A percentile compares a stretch with the other conserved stretches of the same genome.
Conservation (phyloP, 2,329 filamentous ascomycete species). For the Emericellopsis atlantica region DNA sequence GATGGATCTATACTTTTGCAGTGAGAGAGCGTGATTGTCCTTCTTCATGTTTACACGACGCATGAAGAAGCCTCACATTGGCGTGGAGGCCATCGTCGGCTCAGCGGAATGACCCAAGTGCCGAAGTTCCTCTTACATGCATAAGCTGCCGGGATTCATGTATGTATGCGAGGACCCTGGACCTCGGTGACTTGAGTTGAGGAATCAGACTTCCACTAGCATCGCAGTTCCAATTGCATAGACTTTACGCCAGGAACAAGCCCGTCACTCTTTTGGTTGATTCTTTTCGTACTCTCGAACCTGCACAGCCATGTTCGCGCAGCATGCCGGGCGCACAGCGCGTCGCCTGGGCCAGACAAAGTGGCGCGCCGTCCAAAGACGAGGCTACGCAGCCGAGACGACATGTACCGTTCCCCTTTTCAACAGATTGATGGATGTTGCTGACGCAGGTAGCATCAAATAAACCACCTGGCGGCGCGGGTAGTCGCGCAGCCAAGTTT, state of each 20-base stretch:
- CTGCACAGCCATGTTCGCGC: conserved; percentile 2
- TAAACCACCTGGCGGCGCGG: too few relatives aligned
- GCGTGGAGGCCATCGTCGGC: neutral
- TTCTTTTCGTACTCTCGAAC: neutral
- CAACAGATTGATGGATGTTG: too few relatives aligned
- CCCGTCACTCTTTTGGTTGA: neutral
- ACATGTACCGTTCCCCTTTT: neutral
- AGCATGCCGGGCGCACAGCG: neutral
- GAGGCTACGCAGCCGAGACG: neutral
- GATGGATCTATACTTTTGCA: too few relatives aligned
- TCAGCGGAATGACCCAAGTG: neutral
- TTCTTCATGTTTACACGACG: too few relatives aligned
- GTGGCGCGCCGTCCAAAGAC: neutral
- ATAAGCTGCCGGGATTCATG: neutral
- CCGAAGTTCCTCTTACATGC: neutral
- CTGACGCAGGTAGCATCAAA: too few relatives aligned
- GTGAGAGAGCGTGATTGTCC: too few relatives aligned
- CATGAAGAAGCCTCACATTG: too few relatives aligned
- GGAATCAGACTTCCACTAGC: too few relatives aligned
- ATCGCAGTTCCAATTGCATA: too few relatives aligned
- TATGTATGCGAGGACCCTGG: neutral
- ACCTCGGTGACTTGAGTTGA: neutral
- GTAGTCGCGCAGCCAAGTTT: conserved; percentile 6
- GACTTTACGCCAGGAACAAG: too few relatives aligned
- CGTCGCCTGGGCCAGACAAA: conserved; percentile 1